Evolutionary conservation across 1,284 basidiomycete species (phyloP).

Genomic region (Cerioporus squamosus): DNA sequence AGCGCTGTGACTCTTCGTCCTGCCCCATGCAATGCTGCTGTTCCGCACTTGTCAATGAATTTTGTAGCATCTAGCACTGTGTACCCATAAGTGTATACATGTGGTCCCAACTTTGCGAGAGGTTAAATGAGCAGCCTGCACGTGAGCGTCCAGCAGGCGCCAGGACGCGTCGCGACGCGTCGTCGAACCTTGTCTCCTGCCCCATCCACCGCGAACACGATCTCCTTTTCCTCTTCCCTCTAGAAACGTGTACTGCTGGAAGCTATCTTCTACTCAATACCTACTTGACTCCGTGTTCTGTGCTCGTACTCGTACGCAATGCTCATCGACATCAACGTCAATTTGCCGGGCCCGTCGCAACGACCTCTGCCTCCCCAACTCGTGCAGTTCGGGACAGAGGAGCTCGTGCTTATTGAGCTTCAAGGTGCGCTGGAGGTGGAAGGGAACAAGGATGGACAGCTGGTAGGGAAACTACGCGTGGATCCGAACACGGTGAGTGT

Average conservation of each 20-base stretch:
- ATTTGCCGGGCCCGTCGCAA: conserved; percentile 24
- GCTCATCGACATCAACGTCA: conserved; percentile 34
- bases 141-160: too few species aligned
- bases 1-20: too few species aligned
- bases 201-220: too few species aligned
- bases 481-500: conserved; percentile 31
- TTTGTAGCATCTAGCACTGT: too few species aligned
- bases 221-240: too few species aligned
- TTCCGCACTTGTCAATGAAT: too few species aligned
- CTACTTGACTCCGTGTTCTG: background rate
- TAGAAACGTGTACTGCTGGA: too few species aligned
- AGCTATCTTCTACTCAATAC: too few species aligned
- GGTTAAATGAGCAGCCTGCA: too few species aligned
- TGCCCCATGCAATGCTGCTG: too few species aligned
- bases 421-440: conserved; percentile 75
- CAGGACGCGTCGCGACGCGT: background rate
- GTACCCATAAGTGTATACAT: too few species aligned
- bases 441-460: conserved; percentile 56
- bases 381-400: conserved; percentile 68
- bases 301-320: conserved; percentile 18
- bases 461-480: conserved; percentile 66
- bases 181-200: background rate
- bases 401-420: conserved; percentile 74
- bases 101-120: too few species aligned
- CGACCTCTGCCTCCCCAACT: conserved; percentile 56